Base-by-base conservation (phyloP, 208 protist species). In the Lotmaria passim region DNA sequence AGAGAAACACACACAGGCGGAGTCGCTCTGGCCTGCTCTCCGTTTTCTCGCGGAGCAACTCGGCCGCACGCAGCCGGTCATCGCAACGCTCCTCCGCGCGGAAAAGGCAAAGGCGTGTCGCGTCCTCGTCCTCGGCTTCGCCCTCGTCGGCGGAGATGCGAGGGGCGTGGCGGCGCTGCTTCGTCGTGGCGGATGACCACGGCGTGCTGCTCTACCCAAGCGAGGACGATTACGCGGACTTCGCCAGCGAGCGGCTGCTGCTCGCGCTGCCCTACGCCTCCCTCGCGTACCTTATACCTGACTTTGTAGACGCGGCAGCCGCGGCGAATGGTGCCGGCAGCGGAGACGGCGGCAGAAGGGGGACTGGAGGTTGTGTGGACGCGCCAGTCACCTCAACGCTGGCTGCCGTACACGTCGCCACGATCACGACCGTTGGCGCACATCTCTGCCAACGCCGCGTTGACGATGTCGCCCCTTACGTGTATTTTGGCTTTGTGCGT, bases 161-260 rank as follows among this genome's bases (percentile, higher is more conserved):
- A 34, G 57, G 71, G 2, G n/a, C 48, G 17, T 88, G 83, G 83
- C 51, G 28, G 7, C 46, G 64, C 2, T 74, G 70, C 52, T 88
- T 81, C 60, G 75, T 85, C 21, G 72, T 88, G 2, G 83, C 79
- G 1, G 83, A 88, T 59, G 75, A 88, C 39, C 60, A 64, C 26
- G 75, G 75, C 26, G 36, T 88, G 8, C 50, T 53, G 10, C 36
- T 83, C 4, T 88, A 71, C 60, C 73, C 67, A 12, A 71, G 33
- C 12, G 69, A 68, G 48, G 55, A 73, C n/a, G 83, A 82, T 53
- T 85, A 83, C 79, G 69, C 56, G 41, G 50, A 67, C 33, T 65
- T 72, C 63, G 73, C 78, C 7, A 81, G 67, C 36, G 69, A 84
- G 41, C 66, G 73, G 15, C 51, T 79, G 34, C 58, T 85, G 26